Evolutionary conservation across 768 basidiomycete genomes (phyloP).

Genomic region (Chalciporus piperatus): DNA sequence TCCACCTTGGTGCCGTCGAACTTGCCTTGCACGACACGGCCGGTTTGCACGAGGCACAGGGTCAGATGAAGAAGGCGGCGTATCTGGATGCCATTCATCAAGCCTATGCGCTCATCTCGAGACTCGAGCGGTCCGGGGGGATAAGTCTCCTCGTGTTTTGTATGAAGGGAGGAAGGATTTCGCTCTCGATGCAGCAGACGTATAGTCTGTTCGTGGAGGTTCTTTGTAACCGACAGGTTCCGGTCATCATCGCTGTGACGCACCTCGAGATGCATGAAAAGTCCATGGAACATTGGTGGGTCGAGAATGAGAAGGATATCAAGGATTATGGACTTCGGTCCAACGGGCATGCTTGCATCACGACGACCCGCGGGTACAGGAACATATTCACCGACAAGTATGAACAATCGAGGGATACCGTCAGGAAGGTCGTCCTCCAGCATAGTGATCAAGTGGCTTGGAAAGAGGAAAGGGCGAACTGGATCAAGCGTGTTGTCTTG

Average conservation of each 20-base stretch:
- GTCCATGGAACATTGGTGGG: conserved; percentile 41
- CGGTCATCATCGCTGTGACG: conserved; percentile 33
- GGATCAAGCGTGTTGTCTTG: conserved; percentile 24
- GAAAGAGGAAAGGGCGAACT: conserved; percentile 25
- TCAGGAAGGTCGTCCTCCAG: conserved; percentile 19
- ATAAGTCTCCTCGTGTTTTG: conserved; percentile 30
- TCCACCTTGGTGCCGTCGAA: conserved; percentile 16
- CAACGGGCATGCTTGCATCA: conserved; percentile 40
- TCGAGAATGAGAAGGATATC: conserved; percentile 33
- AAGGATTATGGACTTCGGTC: conserved; percentile 32
- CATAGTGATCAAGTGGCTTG: conserved; percentile 14
- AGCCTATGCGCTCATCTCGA: conserved; percentile 35
- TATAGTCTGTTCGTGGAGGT: conserved; percentile 37
- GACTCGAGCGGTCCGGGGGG: conserved; percentile 24
- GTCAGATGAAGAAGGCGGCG: conserved; percentile 19
- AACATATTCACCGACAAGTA: conserved; percentile 30
- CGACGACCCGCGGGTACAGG: conserved; percentile 28
- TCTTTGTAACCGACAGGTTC: conserved; percentile 35
- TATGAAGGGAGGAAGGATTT: conserved; percentile 28
- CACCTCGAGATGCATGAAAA: conserved; percentile 35
- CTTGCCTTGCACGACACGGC: conserved; percentile 26
- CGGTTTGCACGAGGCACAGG: conserved; percentile 27
- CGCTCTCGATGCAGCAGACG: conserved; percentile 25
- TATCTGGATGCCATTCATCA: conserved; percentile 28
- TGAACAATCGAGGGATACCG: conserved; percentile 27